Percentiles rank a stretch among this genome's conserved stretches.
These are phyloP conservation scores for Monilinia vaccinii-corymbosi DNA, from an alignment of 2,329 filamentous ascomycete species.

Conservation along the genomic window DNA sequence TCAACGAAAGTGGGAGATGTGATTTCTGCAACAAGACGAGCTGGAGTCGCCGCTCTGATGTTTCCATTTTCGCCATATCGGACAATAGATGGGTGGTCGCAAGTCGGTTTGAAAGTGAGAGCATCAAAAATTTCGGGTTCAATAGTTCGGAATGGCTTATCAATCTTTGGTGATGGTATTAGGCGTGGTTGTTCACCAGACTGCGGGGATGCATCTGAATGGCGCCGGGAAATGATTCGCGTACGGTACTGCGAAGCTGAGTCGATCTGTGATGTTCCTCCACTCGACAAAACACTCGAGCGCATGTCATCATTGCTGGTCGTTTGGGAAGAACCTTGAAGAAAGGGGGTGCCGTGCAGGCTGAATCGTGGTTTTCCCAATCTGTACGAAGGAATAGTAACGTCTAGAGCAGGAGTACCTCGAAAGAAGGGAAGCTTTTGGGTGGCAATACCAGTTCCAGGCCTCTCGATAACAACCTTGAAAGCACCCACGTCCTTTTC, in stretches of 20 bases:
- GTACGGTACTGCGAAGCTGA: slow-evolving; percentile 18
- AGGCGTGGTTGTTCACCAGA: slow-evolving; percentile 13
- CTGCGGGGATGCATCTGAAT: slow-evolving; percentile 28
- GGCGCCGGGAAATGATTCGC: slow-evolving; percentile 22
- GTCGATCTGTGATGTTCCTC: slow-evolving; percentile 21
- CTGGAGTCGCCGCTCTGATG: slow-evolving; percentile 82
- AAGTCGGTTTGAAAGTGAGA: slow-evolving; percentile 68
- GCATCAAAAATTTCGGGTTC: slow-evolving; percentile 74
- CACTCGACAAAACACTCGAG: slow-evolving; percentile 49
- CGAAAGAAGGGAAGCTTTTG: slow-evolving; percentile 43
- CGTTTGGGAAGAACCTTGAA: slow-evolving; percentile 73
- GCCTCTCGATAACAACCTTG: slow-evolving; percentile 71
- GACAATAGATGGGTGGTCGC: slow-evolving; percentile 72
- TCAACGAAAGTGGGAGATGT: slow-evolving; percentile 93
- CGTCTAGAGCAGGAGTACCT: slow-evolving; percentile 52
- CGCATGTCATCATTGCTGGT: slow-evolving; percentile 60
- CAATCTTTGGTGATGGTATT: slow-evolving; percentile 13
- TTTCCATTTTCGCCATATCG: slow-evolving; percentile 67
- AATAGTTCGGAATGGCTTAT: slow-evolving; percentile 35
- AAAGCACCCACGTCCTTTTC: slow-evolving; percentile 56
- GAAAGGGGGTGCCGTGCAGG: slow-evolving; percentile 61
- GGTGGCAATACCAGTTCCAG: slow-evolving; percentile 44
- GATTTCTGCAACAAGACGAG: slow-evolving; percentile 88
- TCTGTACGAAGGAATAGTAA: slow-evolving; percentile 75
- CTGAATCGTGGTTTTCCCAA: slow-evolving; percentile 78